Conservation (phyloP, 345 rosid species). For the Citrus trifoliata region DNA sequence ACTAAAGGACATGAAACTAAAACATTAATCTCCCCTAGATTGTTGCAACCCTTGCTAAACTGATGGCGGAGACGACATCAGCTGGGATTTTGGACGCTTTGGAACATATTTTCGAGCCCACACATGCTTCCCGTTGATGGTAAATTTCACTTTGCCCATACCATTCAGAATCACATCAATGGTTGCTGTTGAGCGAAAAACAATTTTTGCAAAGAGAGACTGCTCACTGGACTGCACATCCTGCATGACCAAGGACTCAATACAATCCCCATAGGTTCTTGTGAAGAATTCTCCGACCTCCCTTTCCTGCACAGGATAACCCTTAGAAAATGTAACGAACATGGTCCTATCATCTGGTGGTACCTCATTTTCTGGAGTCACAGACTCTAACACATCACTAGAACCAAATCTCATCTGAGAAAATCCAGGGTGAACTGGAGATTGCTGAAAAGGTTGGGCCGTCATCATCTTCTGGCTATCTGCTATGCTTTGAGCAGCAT, state of each 20-base stretch:
- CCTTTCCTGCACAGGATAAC: conserved; percentile 48
- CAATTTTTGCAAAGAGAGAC: conserved; percentile 44
- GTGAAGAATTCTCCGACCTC: conserved; percentile 48
- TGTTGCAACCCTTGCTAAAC: background rate
- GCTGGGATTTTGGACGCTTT: conserved; percentile 15
- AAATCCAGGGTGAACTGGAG: background rate
- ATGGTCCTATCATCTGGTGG: conserved; percentile 50
- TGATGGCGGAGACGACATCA: background rate
- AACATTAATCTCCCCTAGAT: background rate
- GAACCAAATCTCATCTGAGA: conserved; percentile 8
- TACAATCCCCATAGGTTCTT: conserved; percentile 38
- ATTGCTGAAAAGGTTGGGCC: background rate
- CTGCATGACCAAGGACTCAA: conserved; percentile 53
- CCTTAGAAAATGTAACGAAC: conserved; percentile 64
- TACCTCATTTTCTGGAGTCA: conserved; percentile 1
- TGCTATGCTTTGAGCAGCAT: conserved; percentile 11
- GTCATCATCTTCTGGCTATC: conserved; percentile 6
- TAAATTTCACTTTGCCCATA: conserved; percentile 39
- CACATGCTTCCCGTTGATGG: conserved; percentile 66
- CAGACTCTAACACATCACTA: background rate
- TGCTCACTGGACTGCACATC: conserved; percentile 40
- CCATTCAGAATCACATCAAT: conserved; percentile 35
- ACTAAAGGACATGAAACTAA: background rate
- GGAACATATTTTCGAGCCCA: conserved; percentile 63
- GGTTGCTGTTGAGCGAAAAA: conserved; percentile 22